Percentiles rank a stretch among this genome's conserved stretches.
Evolutionary conservation across 495 filamentous ascomycete genomes (phyloP).

Genomic region (Aspergillus cavernicola): DNA sequence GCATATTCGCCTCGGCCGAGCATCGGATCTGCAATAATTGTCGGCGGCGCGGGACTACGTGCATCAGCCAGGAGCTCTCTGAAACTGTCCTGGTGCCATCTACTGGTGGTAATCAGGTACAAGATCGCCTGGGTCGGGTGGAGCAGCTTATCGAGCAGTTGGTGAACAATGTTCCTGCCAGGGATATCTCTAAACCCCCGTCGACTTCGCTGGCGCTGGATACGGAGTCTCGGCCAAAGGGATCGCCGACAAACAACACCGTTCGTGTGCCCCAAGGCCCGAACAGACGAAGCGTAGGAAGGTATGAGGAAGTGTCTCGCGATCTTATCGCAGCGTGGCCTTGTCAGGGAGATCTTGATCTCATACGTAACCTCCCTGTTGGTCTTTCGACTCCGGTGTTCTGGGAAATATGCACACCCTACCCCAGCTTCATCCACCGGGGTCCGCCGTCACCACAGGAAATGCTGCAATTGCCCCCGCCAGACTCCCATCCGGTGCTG

Average conservation of each 20-base stretch:
- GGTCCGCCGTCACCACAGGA: conserved; percentile 19
- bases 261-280: not conserved
- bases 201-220: not conserved
- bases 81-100: conserved; percentile 14
- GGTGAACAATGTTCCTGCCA: not conserved
- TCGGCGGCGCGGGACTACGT: conserved; percentile 29
- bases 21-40: conserved; percentile 41
- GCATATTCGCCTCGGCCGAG: conserved; percentile 24
- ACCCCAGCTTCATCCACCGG: conserved; percentile 4
- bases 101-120: conserved; percentile 10
- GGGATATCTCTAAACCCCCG: not conserved
- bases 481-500: conserved; percentile 39
- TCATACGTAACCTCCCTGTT: conserved; percentile 27
- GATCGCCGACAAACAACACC: not conserved
- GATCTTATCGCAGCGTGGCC: conserved; percentile 38
- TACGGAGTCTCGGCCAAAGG: not conserved
- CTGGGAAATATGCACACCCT: conserved; percentile 23
- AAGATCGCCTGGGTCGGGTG: conserved; percentile 25
- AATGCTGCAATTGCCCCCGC: conserved; percentile 33
- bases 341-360: conserved; percentile 29
- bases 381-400: conserved; percentile 24
- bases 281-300: not conserved
- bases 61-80: conserved; percentile 38
- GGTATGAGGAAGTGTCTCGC: conserved; percentile 21
- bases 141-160: conserved; percentile 29